Base-by-base conservation (phyloP, 1,284 basidiomycete species). In the Trichosporon sp. region DNA sequence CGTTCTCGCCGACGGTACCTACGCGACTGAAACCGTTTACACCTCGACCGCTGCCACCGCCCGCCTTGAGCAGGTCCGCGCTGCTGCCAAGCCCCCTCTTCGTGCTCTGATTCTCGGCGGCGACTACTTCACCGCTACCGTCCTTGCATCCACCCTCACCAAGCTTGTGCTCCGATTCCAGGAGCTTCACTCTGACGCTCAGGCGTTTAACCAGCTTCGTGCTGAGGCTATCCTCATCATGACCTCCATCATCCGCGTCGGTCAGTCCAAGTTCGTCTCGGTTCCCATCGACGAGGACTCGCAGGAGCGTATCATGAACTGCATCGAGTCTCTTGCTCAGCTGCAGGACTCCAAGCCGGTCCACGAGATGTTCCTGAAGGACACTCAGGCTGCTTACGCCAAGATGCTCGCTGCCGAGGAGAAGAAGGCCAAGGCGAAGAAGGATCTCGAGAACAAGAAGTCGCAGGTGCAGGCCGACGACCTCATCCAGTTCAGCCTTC, bases 191-290 rank as follows among this genome's bases (percentile, higher is more conserved):
- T 78, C 81, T 21, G 91, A 94, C 76, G 81, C 82, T 19, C 84
- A 86, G 68, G 87, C 88, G 46, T 87, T 89, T 67, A 95, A 96
- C 77, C 86, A 88, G 8, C 85, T 98, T 10, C 89, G 92, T 35
- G 96, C 96, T 19, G 96, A 99, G 91, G 91, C 94, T 2, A 98
- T 99, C 93, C 88, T 99, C 71, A 95, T 99, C 81, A 98, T 99
- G 96, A 92, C 94, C 1, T 97, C 94, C 16, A 88, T 97, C 79
- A 92, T 99, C 78, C 93, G 96, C 66, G 94, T 98, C 65, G 97
- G 97, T 54, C 96, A 98, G 85, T 96, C 93, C 72, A 96, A 96
- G 82, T 97, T 97, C 78, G 92, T 92, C 54, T 90, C 92, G 0
- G 91, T 92, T 1, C 92, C 93, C 14, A 99, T 99, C 76, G 97